These are phyloP conservation scores for Guillardia theta DNA, from an alignment of 78 protist genomes.

Conservation along the genomic window DNA sequence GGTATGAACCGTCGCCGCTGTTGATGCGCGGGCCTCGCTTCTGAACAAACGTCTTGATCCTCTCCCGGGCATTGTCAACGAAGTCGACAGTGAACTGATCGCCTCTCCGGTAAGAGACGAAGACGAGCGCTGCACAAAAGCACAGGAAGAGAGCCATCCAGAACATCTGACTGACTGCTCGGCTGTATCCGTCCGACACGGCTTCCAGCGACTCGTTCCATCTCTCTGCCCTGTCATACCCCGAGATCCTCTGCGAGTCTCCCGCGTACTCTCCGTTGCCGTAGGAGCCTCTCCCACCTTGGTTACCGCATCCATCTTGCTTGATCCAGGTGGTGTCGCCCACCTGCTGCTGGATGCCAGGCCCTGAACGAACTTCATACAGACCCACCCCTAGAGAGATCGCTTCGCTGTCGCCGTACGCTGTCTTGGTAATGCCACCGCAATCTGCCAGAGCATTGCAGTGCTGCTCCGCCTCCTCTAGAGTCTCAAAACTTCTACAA, in stretches of 20 bases:
- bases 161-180: neutral
- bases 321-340: conserved; percentile 12
- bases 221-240: neutral
- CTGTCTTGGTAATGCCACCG: conserved; percentile 10
- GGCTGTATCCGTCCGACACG: neutral
- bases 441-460: neutral
- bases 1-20: too few relatives aligned
- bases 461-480: conserved; percentile 12
- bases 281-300: neutral
- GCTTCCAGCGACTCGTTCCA: neutral
- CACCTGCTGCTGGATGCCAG: neutral
- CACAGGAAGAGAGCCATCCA: neutral
- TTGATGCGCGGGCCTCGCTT: neutral
- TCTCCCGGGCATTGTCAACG: neutral
- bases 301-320: neutral
- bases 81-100: neutral
- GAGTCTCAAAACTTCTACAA: neutral
- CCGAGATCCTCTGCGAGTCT: neutral
- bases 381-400: neutral
- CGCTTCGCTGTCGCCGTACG: neutral
- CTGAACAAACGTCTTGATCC: neutral
- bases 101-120: neutral
- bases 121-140: neutral
- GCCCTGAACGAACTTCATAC: conserved; percentile 10
- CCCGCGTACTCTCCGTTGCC: neutral